Percentiles rank a stretch among this genome's conserved stretches.
Evolutionary conservation across 1,284 basidiomycete genomes (phyloP).

Genomic region (Rhodotorula sp.): DNA sequence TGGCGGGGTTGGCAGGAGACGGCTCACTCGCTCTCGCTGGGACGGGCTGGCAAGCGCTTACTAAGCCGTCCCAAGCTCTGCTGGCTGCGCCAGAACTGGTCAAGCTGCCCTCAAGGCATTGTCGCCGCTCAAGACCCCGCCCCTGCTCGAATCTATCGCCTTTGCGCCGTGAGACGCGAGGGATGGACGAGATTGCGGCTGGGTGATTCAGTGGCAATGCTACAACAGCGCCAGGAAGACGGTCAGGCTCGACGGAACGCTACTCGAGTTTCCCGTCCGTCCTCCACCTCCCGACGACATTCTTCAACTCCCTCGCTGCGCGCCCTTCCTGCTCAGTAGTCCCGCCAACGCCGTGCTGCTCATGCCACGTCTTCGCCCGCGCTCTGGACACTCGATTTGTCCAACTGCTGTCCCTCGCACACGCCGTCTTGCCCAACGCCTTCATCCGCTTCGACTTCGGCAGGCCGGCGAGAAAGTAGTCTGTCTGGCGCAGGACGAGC

Average conservation of each 20-base stretch:
- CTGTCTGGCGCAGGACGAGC: slow-evolving; percentile 34
- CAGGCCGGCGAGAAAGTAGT: slow-evolving; percentile 41
- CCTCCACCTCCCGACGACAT: background rate
- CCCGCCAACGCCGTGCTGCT: background rate
- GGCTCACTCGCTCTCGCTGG: too few relatives aligned
- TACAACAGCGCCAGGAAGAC: background rate
- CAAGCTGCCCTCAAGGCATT: too few relatives aligned
- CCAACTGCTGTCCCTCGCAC: slow-evolving; percentile 41
- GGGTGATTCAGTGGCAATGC: background rate
- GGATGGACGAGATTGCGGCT: too few relatives aligned
- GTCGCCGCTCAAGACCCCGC: too few relatives aligned
- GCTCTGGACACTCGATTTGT: slow-evolving; percentile 39
- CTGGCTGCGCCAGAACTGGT: too few relatives aligned
- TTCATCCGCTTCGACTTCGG: background rate
- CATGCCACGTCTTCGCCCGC: background rate
- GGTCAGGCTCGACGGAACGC: background rate
- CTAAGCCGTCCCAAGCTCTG: too few relatives aligned
- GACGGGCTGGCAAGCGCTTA: too few relatives aligned
- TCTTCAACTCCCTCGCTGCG: background rate
- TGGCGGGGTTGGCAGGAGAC: too few relatives aligned
- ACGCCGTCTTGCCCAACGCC: slow-evolving; percentile 11
- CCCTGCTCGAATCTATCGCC: too few relatives aligned
- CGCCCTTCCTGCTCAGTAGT: background rate
- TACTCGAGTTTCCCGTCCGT: background rate
- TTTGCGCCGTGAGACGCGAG: too few relatives aligned